A percentile compares a stretch with the other conserved stretches of the same genome.
Conservation (phyloP, 768 basidiomycete genomes). For the Sarcomyxa edulis region DNA sequence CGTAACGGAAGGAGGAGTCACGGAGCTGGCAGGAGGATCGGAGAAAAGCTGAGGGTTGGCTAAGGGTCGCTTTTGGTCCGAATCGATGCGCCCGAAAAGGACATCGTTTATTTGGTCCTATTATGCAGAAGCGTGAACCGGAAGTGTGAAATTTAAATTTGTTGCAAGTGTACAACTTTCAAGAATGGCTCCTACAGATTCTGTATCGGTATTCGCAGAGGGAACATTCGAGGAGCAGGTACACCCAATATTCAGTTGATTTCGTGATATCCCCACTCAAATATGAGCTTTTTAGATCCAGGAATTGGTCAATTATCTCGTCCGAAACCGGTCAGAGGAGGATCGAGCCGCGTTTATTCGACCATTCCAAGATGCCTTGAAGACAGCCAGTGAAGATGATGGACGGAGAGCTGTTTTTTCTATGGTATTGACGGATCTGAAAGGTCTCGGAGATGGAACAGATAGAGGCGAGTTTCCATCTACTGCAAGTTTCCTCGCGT, state of each 20-base stretch:
- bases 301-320: conserved; percentile 74
- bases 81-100: no score
- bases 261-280: no score
- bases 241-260: conserved; percentile 11
- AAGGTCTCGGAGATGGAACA: conserved; percentile 67
- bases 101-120: conserved; percentile 28
- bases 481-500: conserved; percentile 1
- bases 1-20: no score
- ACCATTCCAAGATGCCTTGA: conserved; percentile 60
- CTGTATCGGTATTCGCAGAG: conserved; percentile 80
- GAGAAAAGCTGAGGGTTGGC: no score
- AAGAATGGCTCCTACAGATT: conserved; percentile 66
- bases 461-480: conserved; percentile 56
- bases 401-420: conserved; percentile 51
- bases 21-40: no score
- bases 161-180: not conserved
- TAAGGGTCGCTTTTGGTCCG: no score
- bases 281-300: conserved; percentile 45
- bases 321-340: conserved; percentile 61
- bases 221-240: conserved; percentile 90
- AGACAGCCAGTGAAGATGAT: conserved; percentile 44
- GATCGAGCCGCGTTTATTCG: conserved; percentile 57
- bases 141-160: conserved; percentile 3
- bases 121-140: conserved; percentile 24
- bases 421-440: conserved; percentile 56